Percentiles rank a stretch among this genome's conserved stretches.
Conservation (phyloP, 176 grass and related monocot genomes). For the Avena insularis region DNA sequence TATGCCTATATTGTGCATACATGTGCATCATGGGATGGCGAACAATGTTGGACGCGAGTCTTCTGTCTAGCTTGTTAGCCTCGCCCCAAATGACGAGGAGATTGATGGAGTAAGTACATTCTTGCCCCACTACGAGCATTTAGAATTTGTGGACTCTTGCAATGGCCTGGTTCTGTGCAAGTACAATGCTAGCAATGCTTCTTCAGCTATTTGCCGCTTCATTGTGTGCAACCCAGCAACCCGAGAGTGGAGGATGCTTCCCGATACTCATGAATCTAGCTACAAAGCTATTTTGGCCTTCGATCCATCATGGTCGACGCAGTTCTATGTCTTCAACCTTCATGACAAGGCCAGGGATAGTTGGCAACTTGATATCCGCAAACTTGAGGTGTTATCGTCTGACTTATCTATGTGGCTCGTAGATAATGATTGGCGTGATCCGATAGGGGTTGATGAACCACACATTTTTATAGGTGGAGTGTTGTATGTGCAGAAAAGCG, state of each 20-base stretch:
- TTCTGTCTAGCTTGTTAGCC: not conserved
- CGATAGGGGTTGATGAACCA: not conserved
- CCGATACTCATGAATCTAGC: not conserved
- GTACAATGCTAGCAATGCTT: not conserved
- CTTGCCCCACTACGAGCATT: not conserved
- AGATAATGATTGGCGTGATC: not conserved
- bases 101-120: not conserved
- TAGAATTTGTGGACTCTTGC: not conserved
- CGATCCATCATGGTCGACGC: not conserved
- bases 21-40: too few relatives aligned
- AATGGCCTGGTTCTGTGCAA: not conserved
- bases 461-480: not conserved
- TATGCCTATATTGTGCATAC: too few relatives aligned
- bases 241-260: not conserved
- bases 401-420: not conserved
- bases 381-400: not conserved
- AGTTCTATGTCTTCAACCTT: conserved; percentile 1
- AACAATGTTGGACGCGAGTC: not conserved
- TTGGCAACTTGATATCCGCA: too few relatives aligned
- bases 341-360: not conserved
- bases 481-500: not conserved
- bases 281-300: not conserved
- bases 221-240: conserved; percentile 4
- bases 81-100: not conserved
- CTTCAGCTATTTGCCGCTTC: not conserved